Conservation (phyloP, 371 early-diverging fungal species). For the Coemansia sp. region DNA sequence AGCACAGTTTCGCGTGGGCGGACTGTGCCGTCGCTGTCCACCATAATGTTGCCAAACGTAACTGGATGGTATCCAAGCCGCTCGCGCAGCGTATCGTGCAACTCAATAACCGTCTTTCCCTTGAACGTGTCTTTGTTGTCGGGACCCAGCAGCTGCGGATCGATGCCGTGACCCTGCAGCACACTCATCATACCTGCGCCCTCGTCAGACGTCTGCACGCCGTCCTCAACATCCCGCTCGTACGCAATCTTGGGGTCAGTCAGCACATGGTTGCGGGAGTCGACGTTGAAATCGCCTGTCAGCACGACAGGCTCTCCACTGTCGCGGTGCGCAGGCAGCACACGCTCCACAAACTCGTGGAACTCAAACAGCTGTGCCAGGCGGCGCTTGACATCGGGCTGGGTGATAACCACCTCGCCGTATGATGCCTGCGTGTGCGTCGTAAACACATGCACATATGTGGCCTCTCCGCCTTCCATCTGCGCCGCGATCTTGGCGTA, state of each 20-base stretch:
- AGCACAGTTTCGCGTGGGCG: constrained; percentile 62
- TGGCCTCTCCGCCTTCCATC: constrained; percentile 20
- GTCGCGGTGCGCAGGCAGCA: constrained; percentile 47
- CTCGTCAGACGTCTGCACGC: constrained; percentile 55
- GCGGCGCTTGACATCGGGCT: constrained; percentile 58
- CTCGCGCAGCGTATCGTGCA: constrained; percentile 59
- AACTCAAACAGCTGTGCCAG: constrained; percentile 60
- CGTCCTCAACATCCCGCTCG: constrained; percentile 52
- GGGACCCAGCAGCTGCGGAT: constrained; percentile 43
- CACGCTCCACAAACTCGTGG: constrained; percentile 62
- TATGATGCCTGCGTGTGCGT: constrained; percentile 84
- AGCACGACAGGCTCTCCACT: constrained; percentile 59
- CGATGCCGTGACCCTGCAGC: constrained; percentile 60
- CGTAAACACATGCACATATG: constrained; percentile 69
- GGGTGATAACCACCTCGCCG: constrained; percentile 51
- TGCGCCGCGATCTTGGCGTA: constrained; percentile 65
- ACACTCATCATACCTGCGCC: constrained; percentile 68
- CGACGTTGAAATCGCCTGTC: constrained; percentile 76
- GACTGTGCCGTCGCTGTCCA: constrained; percentile 50
- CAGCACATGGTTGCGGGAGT: constrained; percentile 59
- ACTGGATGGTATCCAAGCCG: constrained; percentile 70
- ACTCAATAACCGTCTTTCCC: constrained; percentile 34
- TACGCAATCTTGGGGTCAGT: constrained; percentile 36
- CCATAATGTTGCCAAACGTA: constrained; percentile 67
- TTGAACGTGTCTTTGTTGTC: constrained; percentile 43